Evolutionary conservation across 305 asterid genomes (phyloP), one percentile per base, ranked within the genome.

Genomic region (Fraxinus baroniana): DNA sequence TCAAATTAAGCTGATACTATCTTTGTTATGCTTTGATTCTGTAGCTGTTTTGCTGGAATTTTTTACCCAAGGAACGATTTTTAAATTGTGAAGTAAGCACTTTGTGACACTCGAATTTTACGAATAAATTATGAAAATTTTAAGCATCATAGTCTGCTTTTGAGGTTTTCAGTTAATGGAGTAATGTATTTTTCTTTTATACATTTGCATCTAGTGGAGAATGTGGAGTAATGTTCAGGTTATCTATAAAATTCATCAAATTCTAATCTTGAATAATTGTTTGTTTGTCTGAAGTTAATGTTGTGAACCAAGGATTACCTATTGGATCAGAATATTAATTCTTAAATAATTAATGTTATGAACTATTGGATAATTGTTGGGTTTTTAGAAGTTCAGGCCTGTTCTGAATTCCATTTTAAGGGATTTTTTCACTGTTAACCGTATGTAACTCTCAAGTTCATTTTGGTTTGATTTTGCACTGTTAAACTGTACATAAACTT

Each of bases 1-100:
- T 71, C 74, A 64, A 49, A 74, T 77, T 36, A 39, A 10, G n/a
- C 9, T 68, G 37, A 28, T 68, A 13, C 78, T 32, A 86, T 68
- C 60, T 68, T 26, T 46, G 49, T 81, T 77, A 30, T 71, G 22
- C 22, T 60, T 46, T 82, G 37, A 76, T 52, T 80, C 4, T 28
- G 44, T 44, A 12, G 37, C 60, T 79, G 32, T 8, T 78, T 70
- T 72, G 28, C 66, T 10, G 4, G 8, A 74, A 3, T 77, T 57
- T 64, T 66, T 66, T 9, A 24, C 74, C 36, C 33, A 26, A 28
- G 1, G 74, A 66, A 15, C 35, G 30, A 66, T 12, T 26, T 26
- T 8, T 26, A 10, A 10, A 24, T 62, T 62, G 72, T 17, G 7
- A 55, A n/a, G 66, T 22, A 46, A 46, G 33, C 72, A 64, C 9